Base-by-base conservation (phyloP, 2,329 filamentous ascomycete species). In the Cladosporium halotolerans region DNA sequence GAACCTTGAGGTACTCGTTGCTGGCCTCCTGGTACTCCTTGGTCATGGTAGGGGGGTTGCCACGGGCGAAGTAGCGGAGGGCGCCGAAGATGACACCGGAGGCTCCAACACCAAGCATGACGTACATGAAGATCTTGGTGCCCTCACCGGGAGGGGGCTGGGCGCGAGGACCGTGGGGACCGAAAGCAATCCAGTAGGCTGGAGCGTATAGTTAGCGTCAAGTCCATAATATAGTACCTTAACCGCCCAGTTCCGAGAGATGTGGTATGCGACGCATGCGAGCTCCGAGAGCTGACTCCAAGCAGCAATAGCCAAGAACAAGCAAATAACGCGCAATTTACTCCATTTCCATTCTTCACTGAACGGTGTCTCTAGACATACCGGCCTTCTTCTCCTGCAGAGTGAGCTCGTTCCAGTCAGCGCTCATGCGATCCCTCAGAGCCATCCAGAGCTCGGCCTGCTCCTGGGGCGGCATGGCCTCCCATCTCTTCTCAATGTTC, bases 141-240 rank as follows among this genome's bases (percentile, higher is more conserved):
- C 79, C 80, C 80, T 96, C 92, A 67, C 89, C 92, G 62, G 93
- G 87, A 58, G 92, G 89, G 62, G 86, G 73, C 59, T 80, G 77
- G 63, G 92, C 85, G 66, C 93, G 92, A 65, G 93, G 93, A 55
- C 93, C 93, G 75, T 99, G 93, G 69, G 91, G 85, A 62, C 93
- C 93, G 71, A 99, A 99, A 62, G 93, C 91, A 69, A 99, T 96
- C 86, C 88, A 99, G 84, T 97, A 99, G 61, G 93, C 93, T 99
- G 72, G 55, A 33, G 28, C n/a, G 18, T 18, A 18, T 4, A 31
- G 40, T 51, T 34, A 51, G 48, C 36, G 9, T 28, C 32, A 36
- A 48, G 8, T 39, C 13, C 36, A 34, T 31, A 10, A 14, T 34
- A 32, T 14, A 8, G 13, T 28, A 5, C 23, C 23, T 28, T 2